Evolutionary conservation across 768 basidiomycete genomes (phyloP), one percentile per base, ranked within the genome.

Genomic region (Russula foetens): DNA sequence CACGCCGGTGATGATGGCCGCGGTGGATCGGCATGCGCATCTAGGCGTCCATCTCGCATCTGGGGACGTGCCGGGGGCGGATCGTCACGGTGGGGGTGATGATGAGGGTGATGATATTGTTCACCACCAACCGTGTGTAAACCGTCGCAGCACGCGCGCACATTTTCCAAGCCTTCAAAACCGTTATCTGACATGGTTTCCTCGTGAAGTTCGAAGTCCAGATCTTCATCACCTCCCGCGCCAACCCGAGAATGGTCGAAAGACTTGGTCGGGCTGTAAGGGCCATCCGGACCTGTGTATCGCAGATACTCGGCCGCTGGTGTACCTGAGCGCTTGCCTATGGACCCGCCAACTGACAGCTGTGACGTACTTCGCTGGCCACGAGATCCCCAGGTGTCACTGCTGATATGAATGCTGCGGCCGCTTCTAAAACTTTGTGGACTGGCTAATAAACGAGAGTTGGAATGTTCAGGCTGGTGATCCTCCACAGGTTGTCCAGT

Each of bases 121-220:
- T 77, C 75, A 60, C 79, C 81, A 0, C 90, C 90, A 19, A 94
- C 90, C 1, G 90, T 92, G 72, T 94, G 92, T 53, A 83, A 79
- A 21, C 90, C 91, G 70, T 92, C 90, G 67, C 90, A 93, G 70
- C 91, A 93, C 1, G 89, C 93, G 24, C 96, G 82, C 23, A 98
- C 94, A 68, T 98, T 98, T 75, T 98, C 95, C 56, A 98, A 72
- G 0, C 93, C 94, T 68, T 98, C 95, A 70, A 83, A 98, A 5
- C 84, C 91, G 33, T 85, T 85, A 65, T 91, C 90, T 14, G 84
- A 87, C 63, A 81, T 71, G 23, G 78, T 77, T 21, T 84, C 87
- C 21, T 83, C 89, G 66, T 94, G 86, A 33, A 93, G 75, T 74
- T 95, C 91, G 68, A 95, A 90, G 67, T 90, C 89, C 1, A 89